Evolutionary conservation across 768 basidiomycete genomes (phyloP), one percentile per base, ranked within the genome.

Genomic region (Mycena kentingensis): DNA sequence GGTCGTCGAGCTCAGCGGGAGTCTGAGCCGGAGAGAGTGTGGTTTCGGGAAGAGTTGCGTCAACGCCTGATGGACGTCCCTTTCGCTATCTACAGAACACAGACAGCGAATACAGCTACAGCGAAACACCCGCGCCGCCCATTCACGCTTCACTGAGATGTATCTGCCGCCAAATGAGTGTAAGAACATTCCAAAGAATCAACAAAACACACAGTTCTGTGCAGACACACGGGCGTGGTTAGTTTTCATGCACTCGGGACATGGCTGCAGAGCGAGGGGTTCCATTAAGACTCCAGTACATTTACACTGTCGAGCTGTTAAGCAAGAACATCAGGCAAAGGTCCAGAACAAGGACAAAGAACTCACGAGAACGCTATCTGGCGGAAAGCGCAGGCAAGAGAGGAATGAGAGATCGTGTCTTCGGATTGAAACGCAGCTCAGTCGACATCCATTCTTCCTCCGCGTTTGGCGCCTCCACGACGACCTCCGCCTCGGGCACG

Each of bases 391-490:
- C 48, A 25, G 53, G 53, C 45, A 45, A 52, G 46, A 57, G 41
- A 55, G 52, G 46, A 49, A 54, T 46, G 31, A 54, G 51, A 51
- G 46, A 52, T 39, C 55, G 37, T 52, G 45, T 51, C 51, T 55
- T 36, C 57, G 22, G 49, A 54, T 35, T 49, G 52, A 39, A 57
- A 54, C 35, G 27, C 27, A 44, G 37, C 38, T 75, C 64, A 82
- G 65, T 84, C 81, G 58, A 78, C 62, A 46, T 83, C 81, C 82
- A 85, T 84, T 46, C 74, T 71, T 32, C 67, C 67, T 19, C 62
- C 72, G 43, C 73, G 66, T 19, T 70, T 70, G 35, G 70, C 70
- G 19, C 74, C 68, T 39, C 75, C 68, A n/a, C 71, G 59, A 18
- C 75, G 64, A 11, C 73, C 54, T 24, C 76, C 67, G 28, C 60